Percentiles rank a stretch among this genome's conserved stretches.
Evolutionary conservation across 2,329 filamentous ascomycete species (phyloP).

Genomic region (Sordariomycetes sp.): DNA sequence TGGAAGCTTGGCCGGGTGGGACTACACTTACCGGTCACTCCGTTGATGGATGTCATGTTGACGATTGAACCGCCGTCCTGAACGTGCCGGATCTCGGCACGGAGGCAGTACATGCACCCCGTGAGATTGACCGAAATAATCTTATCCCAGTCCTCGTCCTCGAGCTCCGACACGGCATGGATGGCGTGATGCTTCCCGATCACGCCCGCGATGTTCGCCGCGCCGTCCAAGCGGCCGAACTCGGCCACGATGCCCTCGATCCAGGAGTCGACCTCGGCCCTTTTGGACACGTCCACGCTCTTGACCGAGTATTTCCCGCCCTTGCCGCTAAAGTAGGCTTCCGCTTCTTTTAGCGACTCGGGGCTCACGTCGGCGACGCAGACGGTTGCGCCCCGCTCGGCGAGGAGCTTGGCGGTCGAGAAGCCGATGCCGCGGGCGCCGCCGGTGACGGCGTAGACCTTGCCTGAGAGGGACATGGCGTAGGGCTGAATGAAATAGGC

Average conservation of each 20-base stretch:
- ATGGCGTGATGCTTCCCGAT: not conserved
- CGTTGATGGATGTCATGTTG: slow-evolving; percentile 34
- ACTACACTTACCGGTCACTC: slow-evolving; percentile 17
- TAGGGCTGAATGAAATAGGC: not conserved
- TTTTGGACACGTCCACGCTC: slow-evolving; percentile 37
- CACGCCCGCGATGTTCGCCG: slow-evolving; percentile 44
- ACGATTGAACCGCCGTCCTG: slow-evolving; percentile 44
- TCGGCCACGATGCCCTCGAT: slow-evolving; percentile 31
- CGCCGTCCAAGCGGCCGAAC: slow-evolving; percentile 41
- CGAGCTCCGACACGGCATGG: not conserved
- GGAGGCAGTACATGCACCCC: slow-evolving; percentile 39
- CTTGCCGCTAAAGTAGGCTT: slow-evolving; percentile 16
- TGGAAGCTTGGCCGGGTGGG: not conserved
- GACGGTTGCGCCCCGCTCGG: slow-evolving; percentile 23
- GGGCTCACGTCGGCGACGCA: slow-evolving; percentile 26
- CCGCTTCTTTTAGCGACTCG: slow-evolving; percentile 16
- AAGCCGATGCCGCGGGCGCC: slow-evolving; percentile 32
- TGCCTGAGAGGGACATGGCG: slow-evolving; percentile 12
- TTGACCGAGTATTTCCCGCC: slow-evolving; percentile 18
- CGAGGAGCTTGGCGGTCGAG: slow-evolving; percentile 25
- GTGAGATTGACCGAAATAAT: slow-evolving; percentile 38
- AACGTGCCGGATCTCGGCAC: slow-evolving; percentile 29
- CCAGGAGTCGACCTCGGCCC: slow-evolving; percentile 38
- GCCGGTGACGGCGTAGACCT: slow-evolving; percentile 29
- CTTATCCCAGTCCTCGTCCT: slow-evolving; percentile 33